These are phyloP conservation scores for Trichosporon coremiiforme DNA, from an alignment of 1,284 basidiomycete genomes.

Conservation along the genomic window DNA sequence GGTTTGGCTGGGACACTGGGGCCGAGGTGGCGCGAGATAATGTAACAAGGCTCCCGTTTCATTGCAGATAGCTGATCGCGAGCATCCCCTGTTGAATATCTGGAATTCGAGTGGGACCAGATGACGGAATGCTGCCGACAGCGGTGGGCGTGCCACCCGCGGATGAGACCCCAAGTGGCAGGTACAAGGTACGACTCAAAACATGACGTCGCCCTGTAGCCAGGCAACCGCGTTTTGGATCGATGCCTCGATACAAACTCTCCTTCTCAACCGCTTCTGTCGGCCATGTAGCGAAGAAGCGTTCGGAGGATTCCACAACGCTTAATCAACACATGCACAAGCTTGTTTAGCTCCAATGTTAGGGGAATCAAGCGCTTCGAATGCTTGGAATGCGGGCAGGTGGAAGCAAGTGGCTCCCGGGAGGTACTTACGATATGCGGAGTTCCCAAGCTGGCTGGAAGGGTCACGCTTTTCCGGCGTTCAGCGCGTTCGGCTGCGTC, in stretches of 20 bases:
- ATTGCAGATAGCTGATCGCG: conserved; percentile 11
- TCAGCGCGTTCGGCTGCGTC: conserved; percentile 38
- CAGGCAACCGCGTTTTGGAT: conserved; percentile 8
- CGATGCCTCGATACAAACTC: conserved; percentile 3
- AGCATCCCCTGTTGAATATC: conserved; percentile 9
- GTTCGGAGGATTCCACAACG: conserved; percentile 12
- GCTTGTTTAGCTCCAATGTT: not conserved
- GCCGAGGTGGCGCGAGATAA: conserved; percentile 3
- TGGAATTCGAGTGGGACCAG: not conserved
- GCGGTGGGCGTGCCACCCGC: conserved; percentile 11
- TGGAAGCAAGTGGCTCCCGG: not conserved
- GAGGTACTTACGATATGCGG: conserved; percentile 22
- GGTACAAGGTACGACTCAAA: conserved; percentile 6
- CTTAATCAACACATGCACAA: conserved; percentile 18
- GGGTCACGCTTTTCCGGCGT: conserved; percentile 39
- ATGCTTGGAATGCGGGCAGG: not conserved
- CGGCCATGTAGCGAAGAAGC: not conserved
- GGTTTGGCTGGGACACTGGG: not conserved
- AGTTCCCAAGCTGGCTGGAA: conserved; percentile 37
- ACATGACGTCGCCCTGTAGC: conserved; percentile 17
- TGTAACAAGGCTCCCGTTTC: conserved; percentile 10
- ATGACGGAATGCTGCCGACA: conserved; percentile 14
- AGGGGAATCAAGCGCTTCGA: not conserved
- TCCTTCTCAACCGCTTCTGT: not conserved
- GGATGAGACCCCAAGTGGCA: not conserved